Conservation (phyloP, 2,329 filamentous ascomycete species). For the Uncinocarpus reesii region DNA sequence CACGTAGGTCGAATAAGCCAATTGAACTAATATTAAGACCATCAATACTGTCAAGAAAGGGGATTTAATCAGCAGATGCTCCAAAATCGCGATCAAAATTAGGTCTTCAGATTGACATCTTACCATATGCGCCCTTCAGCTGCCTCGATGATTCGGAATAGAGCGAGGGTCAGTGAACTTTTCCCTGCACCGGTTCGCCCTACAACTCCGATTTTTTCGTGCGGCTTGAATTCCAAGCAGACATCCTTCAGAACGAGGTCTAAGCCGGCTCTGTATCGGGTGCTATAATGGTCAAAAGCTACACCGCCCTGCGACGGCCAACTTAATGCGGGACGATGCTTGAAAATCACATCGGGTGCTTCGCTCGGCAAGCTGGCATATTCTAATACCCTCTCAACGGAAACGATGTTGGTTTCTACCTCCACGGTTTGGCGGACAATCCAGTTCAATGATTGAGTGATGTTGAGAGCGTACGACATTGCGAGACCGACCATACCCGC, state of each 20-base stretch:
- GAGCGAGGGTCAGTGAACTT: slow-evolving; percentile 78
- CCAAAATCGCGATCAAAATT: slow-evolving; percentile 1
- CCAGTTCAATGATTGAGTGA: slow-evolving; percentile 96
- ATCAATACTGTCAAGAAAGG: slow-evolving; percentile 58
- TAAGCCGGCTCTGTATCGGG: slow-evolving; percentile 78
- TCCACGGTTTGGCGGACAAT: slow-evolving; percentile 97
- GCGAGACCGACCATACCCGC: slow-evolving; percentile 76
- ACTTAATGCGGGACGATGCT: slow-evolving; percentile 72
- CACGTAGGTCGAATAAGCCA: slow-evolving; percentile 75
- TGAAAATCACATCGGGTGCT: slow-evolving; percentile 84
- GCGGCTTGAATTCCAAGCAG: slow-evolving; percentile 81
- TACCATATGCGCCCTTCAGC: slow-evolving; percentile 61
- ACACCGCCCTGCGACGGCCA: slow-evolving; percentile 88
- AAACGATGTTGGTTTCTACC: slow-evolving; percentile 99
- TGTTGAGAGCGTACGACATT: slow-evolving; percentile 96
- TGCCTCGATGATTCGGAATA: slow-evolving; percentile 94
- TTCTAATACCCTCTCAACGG: slow-evolving; percentile 92
- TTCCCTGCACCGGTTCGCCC: slow-evolving; percentile 94
- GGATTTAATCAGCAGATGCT: slow-evolving; percentile 16
- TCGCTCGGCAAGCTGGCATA: slow-evolving; percentile 87
- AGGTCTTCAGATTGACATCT: slow-evolving; percentile 13
- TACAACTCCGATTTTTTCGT: slow-evolving; percentile 96
- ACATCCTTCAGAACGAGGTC: slow-evolving; percentile 91
- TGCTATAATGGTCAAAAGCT: slow-evolving; percentile 86
- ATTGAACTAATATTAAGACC: slow-evolving; percentile 80